Base-by-base conservation (phyloP, 306 rosid genomes). In the Ormosia emarginata region DNA sequence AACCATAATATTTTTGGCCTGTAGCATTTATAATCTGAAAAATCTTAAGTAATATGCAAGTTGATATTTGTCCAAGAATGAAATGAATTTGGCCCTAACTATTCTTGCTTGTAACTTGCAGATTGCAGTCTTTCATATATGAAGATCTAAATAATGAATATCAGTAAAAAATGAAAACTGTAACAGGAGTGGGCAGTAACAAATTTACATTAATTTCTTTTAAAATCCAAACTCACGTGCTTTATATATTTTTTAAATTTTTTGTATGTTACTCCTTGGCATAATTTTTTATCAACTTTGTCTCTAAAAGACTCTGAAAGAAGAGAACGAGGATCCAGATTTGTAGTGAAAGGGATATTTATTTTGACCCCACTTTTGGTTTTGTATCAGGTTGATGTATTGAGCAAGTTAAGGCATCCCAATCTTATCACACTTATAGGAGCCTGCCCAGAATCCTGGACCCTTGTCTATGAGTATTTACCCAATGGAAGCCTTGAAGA, bases 401-500 rank as follows among this genome's bases (percentile, higher is more conserved):
- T 93, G 88, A 91, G 99, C 75, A 34, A 88, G 87, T 83, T 88
- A 86, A 88, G 98, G 82, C 99, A 95, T 83, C 91, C 96, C 32
- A 93, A 95, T 87, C 92, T 93, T 37, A 82, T 95, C 80, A 91
- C 90, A 11, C 96, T 95, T 6, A 80, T 93, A 67, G 99, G 99
- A 65, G 90, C 93, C 65, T 95, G 98, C 77, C 91, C 97, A 1
- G 98, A 92, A 61, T 81, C 90, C n/a, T 90, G 88, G 88, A 52
- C 88, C 74, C 94, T 95, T 34, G 81, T 95, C 52, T 95, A 93
- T 5, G 99, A 95, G 81, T 93, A 92, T 81, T 91, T 92, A 36
- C 90, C 94, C 4, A 92, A 87, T 33, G 99, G 99, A 78, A 93
- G 97, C 81, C 97, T 95, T 30, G 99, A 92, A 87, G 98, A 95